A percentile compares a stretch with the other conserved stretches of the same genome.
These are phyloP conservation scores for Solanum chacoense DNA, from an alignment of 305 asterid genomes.

Conservation along the genomic window DNA sequence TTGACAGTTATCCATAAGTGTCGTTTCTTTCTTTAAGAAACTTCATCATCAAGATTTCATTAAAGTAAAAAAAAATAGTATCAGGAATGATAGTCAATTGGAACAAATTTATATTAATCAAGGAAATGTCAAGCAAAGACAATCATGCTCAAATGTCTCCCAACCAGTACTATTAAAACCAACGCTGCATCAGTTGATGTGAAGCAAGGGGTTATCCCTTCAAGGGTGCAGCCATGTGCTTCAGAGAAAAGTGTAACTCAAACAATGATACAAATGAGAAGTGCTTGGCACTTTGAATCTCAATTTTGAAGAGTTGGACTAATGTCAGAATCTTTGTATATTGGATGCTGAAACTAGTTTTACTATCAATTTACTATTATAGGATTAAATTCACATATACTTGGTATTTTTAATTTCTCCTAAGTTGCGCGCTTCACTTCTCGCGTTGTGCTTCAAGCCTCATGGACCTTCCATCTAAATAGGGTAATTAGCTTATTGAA, in stretches of 20 bases:
- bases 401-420: neutral
- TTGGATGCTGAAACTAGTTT: neutral
- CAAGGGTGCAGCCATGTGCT: neutral
- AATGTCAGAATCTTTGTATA: neutral
- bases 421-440: neutral
- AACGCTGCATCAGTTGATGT: neutral
- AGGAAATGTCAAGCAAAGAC: neutral
- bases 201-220: neutral
- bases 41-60: neutral
- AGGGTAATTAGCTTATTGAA: neutral
- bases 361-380: neutral
- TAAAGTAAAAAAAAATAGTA: neutral
- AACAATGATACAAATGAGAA: neutral
- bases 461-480: neutral
- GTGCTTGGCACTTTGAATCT: neutral
- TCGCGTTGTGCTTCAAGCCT: neutral
- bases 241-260: neutral
- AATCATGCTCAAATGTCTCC: neutral
- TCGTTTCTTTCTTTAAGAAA: neutral
- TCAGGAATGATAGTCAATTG: neutral
- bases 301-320: neutral
- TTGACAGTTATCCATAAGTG: neutral
- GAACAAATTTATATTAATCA: neutral
- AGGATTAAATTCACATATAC: neutral
- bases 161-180: neutral